Percentiles rank a stretch among this genome's conserved stretches.
phyloP scores from a whole-genome alignment of 805 yeast species.

The Wickerhamiella siamensis region DNA sequence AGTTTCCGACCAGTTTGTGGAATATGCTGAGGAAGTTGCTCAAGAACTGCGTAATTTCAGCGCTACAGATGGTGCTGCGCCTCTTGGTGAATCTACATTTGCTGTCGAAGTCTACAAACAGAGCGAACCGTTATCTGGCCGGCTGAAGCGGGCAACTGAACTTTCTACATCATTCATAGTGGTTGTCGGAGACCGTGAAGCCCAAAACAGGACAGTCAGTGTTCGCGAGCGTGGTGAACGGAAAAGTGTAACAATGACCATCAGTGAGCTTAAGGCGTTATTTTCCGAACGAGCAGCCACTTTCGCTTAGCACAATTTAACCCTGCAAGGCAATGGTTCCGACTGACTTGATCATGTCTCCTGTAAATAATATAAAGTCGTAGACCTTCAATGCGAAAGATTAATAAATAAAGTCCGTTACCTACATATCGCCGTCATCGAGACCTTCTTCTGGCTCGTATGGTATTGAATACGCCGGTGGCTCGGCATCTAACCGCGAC shows the following conservation, averaged over 20 bases:
- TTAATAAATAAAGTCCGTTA: not conserved
- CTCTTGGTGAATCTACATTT: slow-evolving; percentile 45
- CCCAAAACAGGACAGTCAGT: slow-evolving; percentile 42
- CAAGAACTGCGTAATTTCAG: slow-evolving; percentile 24
- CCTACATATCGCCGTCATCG: not conserved
- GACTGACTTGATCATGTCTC: too few relatives aligned
- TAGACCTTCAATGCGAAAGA: not conserved
- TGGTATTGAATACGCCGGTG: slow-evolving; percentile 18
- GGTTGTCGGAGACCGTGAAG: slow-evolving; percentile 81
- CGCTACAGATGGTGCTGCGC: slow-evolving; percentile 31
- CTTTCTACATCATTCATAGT: slow-evolving; percentile 67
- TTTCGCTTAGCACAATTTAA: not conserved
- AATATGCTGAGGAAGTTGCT: slow-evolving; percentile 38
- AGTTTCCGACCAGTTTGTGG: slow-evolving; percentile 40
- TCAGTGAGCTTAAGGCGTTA: slow-evolving; percentile 36
- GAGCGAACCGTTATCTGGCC: slow-evolving; percentile 61
- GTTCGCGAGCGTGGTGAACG: slow-evolving; percentile 45
- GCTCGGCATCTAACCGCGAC: slow-evolving; percentile 30
- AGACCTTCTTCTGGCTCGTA: slow-evolving; percentile 6
- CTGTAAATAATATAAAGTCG: too few relatives aligned
- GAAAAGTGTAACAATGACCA: slow-evolving; percentile 29
- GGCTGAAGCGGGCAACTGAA: slow-evolving; percentile 63
- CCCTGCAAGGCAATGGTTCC: too few relatives aligned
- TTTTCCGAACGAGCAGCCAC: slow-evolving; percentile 29
- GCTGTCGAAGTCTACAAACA: slow-evolving; percentile 64